phyloP scores from a whole-genome alignment of 208 protist species.

The Phytomonas sp. region DNA sequence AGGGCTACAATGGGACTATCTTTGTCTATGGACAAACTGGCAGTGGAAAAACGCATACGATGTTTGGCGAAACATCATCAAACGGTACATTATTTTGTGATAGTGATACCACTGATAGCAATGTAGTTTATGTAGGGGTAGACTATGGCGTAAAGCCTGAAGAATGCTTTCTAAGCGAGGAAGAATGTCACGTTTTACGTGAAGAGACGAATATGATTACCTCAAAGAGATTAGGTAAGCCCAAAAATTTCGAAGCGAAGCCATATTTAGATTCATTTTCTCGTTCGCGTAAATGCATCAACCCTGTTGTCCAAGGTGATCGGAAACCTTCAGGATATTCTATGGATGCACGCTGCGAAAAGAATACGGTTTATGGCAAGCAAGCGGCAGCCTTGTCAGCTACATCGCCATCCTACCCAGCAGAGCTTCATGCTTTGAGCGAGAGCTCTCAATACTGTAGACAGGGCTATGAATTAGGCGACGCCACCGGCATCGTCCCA shows the following conservation, averaged over 20 bases:
- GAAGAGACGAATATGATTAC: neutral
- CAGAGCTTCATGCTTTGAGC: neutral
- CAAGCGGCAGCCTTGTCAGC: neutral
- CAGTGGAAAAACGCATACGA: slow-evolving; percentile 87
- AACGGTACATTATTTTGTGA: neutral
- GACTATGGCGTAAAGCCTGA: neutral
- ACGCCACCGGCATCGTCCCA: slow-evolving; percentile 83
- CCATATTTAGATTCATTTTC: neutral
- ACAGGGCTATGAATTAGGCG: slow-evolving; percentile 1
- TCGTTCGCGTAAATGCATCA: neutral
- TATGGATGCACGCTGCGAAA: neutral
- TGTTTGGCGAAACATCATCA: slow-evolving; percentile 53
- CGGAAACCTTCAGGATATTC: neutral
- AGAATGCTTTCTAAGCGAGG: neutral
- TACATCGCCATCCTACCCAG: neutral
- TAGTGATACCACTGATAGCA: neutral
- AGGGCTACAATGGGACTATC: slow-evolving; percentile 85
- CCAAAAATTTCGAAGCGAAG: neutral
- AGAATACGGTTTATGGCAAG: neutral
- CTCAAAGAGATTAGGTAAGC: neutral
- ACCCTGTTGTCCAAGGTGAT: neutral
- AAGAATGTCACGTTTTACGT: neutral
- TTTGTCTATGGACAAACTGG: slow-evolving; percentile 91
- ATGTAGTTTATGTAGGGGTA: neutral
- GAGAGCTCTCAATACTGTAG: neutral